Evolutionary conservation across 1,284 basidiomycete species (phyloP).

Genomic region (Leccinum subrobustum): DNA sequence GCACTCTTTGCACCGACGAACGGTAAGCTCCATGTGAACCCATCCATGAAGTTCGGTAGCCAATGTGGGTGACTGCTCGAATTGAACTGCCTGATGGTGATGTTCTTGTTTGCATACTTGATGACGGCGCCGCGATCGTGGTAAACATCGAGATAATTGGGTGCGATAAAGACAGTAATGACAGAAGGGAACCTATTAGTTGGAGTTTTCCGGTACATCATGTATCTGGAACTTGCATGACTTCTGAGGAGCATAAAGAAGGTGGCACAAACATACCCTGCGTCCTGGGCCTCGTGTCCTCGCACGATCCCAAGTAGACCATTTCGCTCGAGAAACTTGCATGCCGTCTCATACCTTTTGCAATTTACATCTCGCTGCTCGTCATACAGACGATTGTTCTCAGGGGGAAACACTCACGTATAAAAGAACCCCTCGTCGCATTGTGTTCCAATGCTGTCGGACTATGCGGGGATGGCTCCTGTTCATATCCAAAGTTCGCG

Average conservation of each 20-base stretch:
- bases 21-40: constrained; percentile 98
- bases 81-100: constrained; percentile 97
- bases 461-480: constrained; percentile 36
- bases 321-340: constrained; percentile 93
- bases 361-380: neutral
- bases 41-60: constrained; percentile 99
- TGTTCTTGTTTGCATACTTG: constrained; percentile 98
- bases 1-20: constrained; percentile 97
- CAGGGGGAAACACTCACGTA: constrained; percentile 58
- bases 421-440: constrained; percentile 55
- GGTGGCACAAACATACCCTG: constrained; percentile 57
- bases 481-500: constrained; percentile 71
- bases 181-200: constrained; percentile 68
- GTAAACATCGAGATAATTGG: constrained; percentile 87
- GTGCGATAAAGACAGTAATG: constrained; percentile 87
- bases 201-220: constrained; percentile 44
- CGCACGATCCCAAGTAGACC: constrained; percentile 91
- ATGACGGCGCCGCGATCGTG: constrained; percentile 90
- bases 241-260: constrained; percentile 11
- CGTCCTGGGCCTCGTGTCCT: constrained; percentile 97
- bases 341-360: constrained; percentile 85
- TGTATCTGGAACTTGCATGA: constrained; percentile 54
- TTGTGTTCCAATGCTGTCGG: constrained; percentile 31
- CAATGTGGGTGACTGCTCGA: constrained; percentile 88
- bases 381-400: neutral